phyloP scores from a whole-genome alignment of 108 stramenopile genomes.

The Cylindrotheca fusiformis region DNA sequence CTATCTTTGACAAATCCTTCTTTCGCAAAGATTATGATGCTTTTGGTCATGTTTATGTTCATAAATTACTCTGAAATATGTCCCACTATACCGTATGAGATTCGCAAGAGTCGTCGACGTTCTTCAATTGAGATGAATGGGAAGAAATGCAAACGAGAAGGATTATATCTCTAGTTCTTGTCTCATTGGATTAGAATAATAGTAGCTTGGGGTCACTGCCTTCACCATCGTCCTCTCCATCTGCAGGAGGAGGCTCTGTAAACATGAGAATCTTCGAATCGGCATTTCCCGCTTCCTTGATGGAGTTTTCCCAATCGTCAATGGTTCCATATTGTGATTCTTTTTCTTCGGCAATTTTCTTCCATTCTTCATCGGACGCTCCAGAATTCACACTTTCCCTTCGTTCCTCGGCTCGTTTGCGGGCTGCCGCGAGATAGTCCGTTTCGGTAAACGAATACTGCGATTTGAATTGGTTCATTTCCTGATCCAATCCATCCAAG shows the following conservation, averaged over 20 bases:
- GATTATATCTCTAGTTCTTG: not conserved
- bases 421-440: conserved; percentile 45
- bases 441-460: conserved; percentile 39
- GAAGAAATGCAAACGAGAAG: not conserved
- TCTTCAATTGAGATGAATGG: not conserved
- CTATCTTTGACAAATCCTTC: too few relatives aligned
- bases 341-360: conserved; percentile 27
- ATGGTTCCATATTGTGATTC: conserved; percentile 22
- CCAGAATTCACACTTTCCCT: conserved; percentile 16
- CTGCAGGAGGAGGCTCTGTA: conserved; percentile 3
- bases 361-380: conserved; percentile 46
- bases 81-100: not conserved
- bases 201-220: conserved; percentile 36
- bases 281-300: conserved; percentile 41
- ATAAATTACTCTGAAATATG: too few relatives aligned
- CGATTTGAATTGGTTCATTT: conserved; percentile 9
- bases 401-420: conserved; percentile 31
- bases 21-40: too few relatives aligned
- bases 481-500: conserved; percentile 10
- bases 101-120: not conserved
- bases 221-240: conserved; percentile 17
- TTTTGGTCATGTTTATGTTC: too few relatives aligned
- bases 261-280: conserved; percentile 47
- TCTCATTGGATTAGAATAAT: conserved; percentile 15
- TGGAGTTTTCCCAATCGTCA: conserved; percentile 51